Evolutionary conservation across 2,329 filamentous ascomycete genomes (phyloP).

Genomic region (Alternaria atra): DNA sequence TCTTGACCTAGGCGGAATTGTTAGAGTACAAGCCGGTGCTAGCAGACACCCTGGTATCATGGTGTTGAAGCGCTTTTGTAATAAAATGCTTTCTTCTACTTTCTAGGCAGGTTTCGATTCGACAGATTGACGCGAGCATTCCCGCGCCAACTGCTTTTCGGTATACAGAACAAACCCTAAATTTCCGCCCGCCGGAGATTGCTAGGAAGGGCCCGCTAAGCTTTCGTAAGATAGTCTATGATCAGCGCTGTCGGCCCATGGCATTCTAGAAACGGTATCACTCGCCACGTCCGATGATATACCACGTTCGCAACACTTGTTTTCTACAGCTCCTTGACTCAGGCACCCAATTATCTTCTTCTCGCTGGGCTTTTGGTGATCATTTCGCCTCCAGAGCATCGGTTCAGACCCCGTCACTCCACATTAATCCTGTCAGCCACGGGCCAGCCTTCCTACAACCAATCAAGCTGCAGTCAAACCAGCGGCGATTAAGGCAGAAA

Average conservation of each 20-base stretch:
- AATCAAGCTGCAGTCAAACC: slow-evolving; percentile 36
- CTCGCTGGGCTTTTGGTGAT: slow-evolving; percentile 34
- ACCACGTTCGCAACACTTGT: slow-evolving; percentile 32
- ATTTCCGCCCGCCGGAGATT: slow-evolving; percentile 17
- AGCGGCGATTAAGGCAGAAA: slow-evolving; percentile 49
- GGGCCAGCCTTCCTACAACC: slow-evolving; percentile 34
- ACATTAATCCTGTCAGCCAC: slow-evolving; percentile 44
- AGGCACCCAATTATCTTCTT: slow-evolving; percentile 24
- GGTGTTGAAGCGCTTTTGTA: neutral
- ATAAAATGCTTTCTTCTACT: slow-evolving; percentile 1
- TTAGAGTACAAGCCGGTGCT: slow-evolving; percentile 6
- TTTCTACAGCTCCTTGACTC: slow-evolving; percentile 27
- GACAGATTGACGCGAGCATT: slow-evolving; percentile 6
- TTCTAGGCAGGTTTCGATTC: slow-evolving; percentile 7
- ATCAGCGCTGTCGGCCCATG: slow-evolving; percentile 46
- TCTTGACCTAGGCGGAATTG: slow-evolving; percentile 14
- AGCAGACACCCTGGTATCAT: slow-evolving; percentile 5
- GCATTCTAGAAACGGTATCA: slow-evolving; percentile 46
- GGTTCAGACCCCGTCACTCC: slow-evolving; percentile 43
- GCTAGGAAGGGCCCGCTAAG: slow-evolving; percentile 40
- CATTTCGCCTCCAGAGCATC: slow-evolving; percentile 49
- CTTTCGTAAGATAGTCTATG: slow-evolving; percentile 38
- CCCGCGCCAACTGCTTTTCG: slow-evolving; percentile 7
- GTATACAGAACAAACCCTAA: slow-evolving; percentile 16
- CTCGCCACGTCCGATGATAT: slow-evolving; percentile 47